Conservation (phyloP, 2,329 filamentous ascomycete genomes). For the Berkeleyomyces basicola region DNA sequence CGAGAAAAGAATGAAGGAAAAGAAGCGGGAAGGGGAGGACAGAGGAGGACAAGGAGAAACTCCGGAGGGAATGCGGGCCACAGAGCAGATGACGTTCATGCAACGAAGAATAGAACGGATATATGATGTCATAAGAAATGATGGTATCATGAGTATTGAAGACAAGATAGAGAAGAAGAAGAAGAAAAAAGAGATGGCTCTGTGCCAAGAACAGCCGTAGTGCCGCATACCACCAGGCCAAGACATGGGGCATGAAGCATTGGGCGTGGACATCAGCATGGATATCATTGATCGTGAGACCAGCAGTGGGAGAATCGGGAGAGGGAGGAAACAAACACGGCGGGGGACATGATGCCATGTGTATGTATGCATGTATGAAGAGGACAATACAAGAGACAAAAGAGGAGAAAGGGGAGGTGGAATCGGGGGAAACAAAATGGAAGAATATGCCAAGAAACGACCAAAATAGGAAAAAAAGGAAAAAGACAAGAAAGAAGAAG, state of each 20-base stretch:
- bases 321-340: background rate
- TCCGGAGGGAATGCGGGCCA: background rate
- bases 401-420: background rate
- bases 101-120: background rate
- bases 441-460: background rate
- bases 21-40: background rate
- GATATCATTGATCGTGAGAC: background rate
- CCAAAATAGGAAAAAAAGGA: background rate
- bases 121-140: conserved; percentile 9
- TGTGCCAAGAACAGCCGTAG: background rate
- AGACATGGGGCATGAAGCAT: background rate
- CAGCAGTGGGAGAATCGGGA: background rate
- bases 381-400: background rate
- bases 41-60: background rate
- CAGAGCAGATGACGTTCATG: background rate
- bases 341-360: background rate
- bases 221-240: background rate
- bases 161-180: background rate
- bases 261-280: background rate
- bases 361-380: background rate
- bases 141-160: conserved; percentile 8
- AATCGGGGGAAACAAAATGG: background rate
- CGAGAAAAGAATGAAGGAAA: background rate
- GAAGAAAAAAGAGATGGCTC: background rate
- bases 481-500: background rate